Percentiles rank a stretch among this genome's conserved stretches.
Conservation (phyloP, 441 rosid species). For the Euphorbia schlechtendalii region DNA sequence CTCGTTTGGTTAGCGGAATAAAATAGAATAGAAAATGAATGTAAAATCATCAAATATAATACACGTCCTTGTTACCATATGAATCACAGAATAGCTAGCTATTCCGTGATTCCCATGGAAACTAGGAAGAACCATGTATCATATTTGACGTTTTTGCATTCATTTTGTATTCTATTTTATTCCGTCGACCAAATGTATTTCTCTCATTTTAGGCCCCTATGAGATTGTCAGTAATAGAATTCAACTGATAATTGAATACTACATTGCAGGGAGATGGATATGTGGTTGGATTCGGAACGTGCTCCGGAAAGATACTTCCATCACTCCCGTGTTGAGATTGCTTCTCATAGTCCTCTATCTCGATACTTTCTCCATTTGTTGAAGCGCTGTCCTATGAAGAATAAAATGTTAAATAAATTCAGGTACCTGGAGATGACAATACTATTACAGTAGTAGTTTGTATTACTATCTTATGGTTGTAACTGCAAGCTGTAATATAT, state of each 20-base stretch:
- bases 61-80: too few species aligned
- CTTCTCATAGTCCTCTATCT: not conserved
- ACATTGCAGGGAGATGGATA: constrained; percentile 75
- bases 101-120: too few species aligned
- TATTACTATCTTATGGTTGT: not conserved
- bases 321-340: constrained; percentile 7
- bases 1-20: too few species aligned
- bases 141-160: too few species aligned
- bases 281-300: constrained; percentile 77
- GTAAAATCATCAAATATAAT: too few species aligned
- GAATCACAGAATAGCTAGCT: too few species aligned
- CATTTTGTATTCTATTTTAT: too few species aligned
- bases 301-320: constrained; percentile 73
- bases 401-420: not conserved
- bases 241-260: not conserved
- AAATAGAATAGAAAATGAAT: too few species aligned
- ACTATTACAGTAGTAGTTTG: not conserved
- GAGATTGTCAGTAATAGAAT: not conserved
- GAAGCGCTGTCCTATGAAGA: not conserved
- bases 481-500: not conserved
- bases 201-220: too few species aligned
- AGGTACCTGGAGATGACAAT: not conserved
- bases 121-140: too few species aligned
- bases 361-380: not conserved
- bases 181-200: too few species aligned